Percentiles rank a stretch among this genome's conserved stretches.
Conservation (phyloP, 345 rosid species). For the Heritiera littoralis region DNA sequence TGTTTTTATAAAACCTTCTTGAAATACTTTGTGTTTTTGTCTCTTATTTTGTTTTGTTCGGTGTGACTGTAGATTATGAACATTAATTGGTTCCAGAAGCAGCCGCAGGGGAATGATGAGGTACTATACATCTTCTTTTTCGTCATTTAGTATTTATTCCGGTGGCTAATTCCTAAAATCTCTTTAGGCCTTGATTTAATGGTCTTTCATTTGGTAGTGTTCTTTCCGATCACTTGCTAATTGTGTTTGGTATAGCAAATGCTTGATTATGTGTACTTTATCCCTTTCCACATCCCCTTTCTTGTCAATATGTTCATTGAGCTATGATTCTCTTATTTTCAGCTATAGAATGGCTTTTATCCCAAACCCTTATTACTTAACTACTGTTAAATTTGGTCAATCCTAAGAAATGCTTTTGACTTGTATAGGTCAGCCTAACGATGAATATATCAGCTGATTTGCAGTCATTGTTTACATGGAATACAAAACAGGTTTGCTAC, state of each 20-base stretch:
- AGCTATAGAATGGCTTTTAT: background rate
- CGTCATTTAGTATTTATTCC: background rate
- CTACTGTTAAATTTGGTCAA: constrained; percentile 8
- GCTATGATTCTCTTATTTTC: background rate
- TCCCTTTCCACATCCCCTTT: background rate
- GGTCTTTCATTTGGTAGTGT: background rate
- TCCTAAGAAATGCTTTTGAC: constrained; percentile 20
- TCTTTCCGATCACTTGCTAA: background rate
- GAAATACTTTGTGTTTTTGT: constrained; percentile 10
- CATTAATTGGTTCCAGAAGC: constrained; percentile 87
- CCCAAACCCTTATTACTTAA: background rate
- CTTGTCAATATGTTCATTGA: background rate
- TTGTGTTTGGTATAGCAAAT: background rate
- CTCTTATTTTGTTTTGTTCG: constrained; percentile 26
- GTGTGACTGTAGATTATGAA: constrained; percentile 74
- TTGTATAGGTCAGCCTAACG: constrained; percentile 79
- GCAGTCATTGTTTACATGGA: constrained; percentile 93
- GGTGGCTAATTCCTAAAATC: background rate
- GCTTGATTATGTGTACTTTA: too few species aligned
- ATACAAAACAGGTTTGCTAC: constrained; percentile 85
- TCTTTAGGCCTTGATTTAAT: background rate
- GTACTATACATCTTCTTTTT: constrained; percentile 37
- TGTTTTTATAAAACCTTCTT: constrained; percentile 18
- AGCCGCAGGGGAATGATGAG: constrained; percentile 89
- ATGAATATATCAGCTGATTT: constrained; percentile 85